These are phyloP conservation scores for Apiospora kogelbergensis DNA, from an alignment of 2,329 filamentous ascomycete species.

Conservation along the genomic window DNA sequence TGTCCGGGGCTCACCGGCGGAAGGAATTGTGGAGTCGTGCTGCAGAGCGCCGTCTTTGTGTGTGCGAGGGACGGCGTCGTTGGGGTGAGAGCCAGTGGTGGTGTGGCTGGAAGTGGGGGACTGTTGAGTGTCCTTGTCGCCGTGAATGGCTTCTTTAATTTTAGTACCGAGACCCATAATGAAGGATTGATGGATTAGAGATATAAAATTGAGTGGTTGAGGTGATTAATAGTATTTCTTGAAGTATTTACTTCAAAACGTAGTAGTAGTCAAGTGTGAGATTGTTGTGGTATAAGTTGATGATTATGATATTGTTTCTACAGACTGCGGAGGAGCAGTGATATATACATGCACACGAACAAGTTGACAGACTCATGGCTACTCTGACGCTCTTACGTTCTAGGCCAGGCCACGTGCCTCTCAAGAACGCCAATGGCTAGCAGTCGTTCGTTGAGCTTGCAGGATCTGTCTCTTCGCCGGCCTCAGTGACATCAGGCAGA, in stretches of 20 bases:
- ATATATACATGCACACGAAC: not conserved
- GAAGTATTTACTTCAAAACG: not conserved
- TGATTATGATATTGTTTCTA: not conserved
- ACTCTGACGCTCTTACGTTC: not conserved
- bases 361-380: not conserved
- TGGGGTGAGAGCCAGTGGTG: constrained; percentile 18
- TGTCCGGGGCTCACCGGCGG: constrained; percentile 4
- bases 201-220: not conserved
- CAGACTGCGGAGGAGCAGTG: not conserved
- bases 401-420: not conserved
- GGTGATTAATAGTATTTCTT: not conserved
- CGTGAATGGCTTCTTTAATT: constrained; percentile 24
- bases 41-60: not conserved
- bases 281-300: not conserved
- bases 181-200: not conserved
- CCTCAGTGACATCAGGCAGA: not conserved
- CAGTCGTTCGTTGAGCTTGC: not conserved
- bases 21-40: not conserved
- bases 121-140: constrained; percentile 17
- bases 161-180: constrained; percentile 25
- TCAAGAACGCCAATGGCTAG: not conserved
- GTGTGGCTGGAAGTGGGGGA: constrained; percentile 8
- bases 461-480: not conserved
- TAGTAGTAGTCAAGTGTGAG: not conserved
- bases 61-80: constrained; percentile 19